Conservation (phyloP, 345 rosid genomes). For the Gossypium arboreum region DNA sequence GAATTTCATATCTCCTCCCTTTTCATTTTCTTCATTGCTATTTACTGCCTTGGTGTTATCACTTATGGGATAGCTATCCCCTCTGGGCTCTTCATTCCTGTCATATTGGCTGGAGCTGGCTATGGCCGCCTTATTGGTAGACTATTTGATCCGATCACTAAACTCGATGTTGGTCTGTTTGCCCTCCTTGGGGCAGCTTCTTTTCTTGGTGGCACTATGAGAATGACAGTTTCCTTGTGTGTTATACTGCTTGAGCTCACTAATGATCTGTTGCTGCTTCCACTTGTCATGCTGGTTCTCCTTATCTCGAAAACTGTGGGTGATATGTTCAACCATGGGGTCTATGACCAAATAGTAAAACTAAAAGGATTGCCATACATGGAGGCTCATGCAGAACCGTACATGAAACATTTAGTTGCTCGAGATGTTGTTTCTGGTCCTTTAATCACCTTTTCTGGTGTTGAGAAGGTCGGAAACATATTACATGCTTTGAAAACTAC, state of each 20-base stretch:
- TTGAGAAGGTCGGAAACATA: constrained; percentile 56
- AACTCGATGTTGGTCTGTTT: constrained; percentile 57
- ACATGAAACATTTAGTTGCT: constrained; percentile 58
- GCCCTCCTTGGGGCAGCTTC: constrained; percentile 73
- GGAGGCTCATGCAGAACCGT: constrained; percentile 73
- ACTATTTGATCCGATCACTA: constrained; percentile 40
- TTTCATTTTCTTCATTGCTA: constrained; percentile 51
- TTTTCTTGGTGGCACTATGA: constrained; percentile 73
- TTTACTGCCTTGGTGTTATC: constrained; percentile 51
- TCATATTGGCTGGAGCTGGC: constrained; percentile 60
- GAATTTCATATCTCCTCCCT: constrained; percentile 47
- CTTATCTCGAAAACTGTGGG: constrained; percentile 65
- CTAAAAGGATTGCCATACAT: constrained; percentile 60
- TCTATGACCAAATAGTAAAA: constrained; percentile 58
- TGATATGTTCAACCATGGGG: constrained; percentile 56
- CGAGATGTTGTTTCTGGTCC: constrained; percentile 58
- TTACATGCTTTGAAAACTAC: constrained; percentile 42
- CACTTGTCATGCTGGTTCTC: constrained; percentile 65
- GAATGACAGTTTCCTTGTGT: constrained; percentile 74
- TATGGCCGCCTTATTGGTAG: constrained; percentile 64
- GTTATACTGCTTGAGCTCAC: constrained; percentile 69
- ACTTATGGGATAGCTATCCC: constrained; percentile 68
- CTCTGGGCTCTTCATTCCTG: constrained; percentile 72
- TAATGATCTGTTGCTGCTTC: constrained; percentile 55
- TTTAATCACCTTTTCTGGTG: constrained; percentile 46